Evolutionary conservation across 2,329 filamentous ascomycete species (phyloP).

Genomic region (Chrysoporthe deuterocubensis): DNA sequence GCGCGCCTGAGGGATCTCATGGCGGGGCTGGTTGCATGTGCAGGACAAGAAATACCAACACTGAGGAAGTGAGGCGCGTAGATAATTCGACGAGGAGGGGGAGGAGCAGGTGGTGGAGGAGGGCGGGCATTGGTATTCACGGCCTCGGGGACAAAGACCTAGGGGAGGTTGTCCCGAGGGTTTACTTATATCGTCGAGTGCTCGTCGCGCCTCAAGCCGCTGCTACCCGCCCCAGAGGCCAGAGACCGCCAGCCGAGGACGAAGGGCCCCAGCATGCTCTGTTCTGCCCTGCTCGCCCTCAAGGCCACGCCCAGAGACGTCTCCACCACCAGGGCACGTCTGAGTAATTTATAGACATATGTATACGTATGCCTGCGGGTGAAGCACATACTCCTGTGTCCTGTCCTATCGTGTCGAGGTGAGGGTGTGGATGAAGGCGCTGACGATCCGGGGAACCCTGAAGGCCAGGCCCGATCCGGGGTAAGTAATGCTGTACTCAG

Average conservation of each 20-base stretch:
- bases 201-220: constrained; percentile 20
- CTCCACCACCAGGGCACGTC: too few relatives aligned
- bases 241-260: constrained; percentile 11
- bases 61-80: neutral
- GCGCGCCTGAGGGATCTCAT: constrained; percentile 62
- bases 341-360: too few relatives aligned
- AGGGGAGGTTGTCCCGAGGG: neutral
- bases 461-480: constrained; percentile 14
- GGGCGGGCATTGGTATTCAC: neutral
- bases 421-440: neutral
- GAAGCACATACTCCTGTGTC: neutral
- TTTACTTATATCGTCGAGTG: neutral
- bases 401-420: neutral
- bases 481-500: neutral
- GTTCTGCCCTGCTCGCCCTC: neutral
- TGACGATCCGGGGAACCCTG: constrained; percentile 13
- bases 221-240: constrained; percentile 24
- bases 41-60: neutral
- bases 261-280: neutral
- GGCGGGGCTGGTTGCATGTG: neutral
- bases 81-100: neutral
- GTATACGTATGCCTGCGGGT: too few relatives aligned
- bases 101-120: neutral
- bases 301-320: neutral
- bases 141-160: neutral